A percentile compares a stretch with the other conserved stretches of the same genome.
Evolutionary conservation across 345 rosid species (phyloP).

Genomic region (Erodium maritimum): DNA sequence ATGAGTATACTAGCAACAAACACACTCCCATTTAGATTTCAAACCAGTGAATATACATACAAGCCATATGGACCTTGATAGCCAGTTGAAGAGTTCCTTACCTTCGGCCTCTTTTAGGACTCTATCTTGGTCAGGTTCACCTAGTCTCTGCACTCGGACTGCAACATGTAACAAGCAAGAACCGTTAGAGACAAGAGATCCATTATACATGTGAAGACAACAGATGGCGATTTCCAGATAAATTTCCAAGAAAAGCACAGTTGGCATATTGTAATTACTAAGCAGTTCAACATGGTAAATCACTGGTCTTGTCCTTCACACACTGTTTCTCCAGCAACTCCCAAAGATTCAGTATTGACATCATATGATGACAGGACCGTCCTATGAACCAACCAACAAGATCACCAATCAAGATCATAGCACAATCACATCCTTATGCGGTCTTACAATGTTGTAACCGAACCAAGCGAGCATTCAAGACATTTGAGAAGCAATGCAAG

Average conservation of each 20-base stretch:
- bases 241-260: neutral
- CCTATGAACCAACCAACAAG: conserved; percentile 34
- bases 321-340: conserved; percentile 9
- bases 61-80: neutral
- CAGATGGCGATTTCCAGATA: neutral
- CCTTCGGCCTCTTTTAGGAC: neutral
- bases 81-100: neutral
- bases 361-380: conserved; percentile 36
- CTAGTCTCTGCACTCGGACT: neutral
- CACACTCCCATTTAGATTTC: neutral
- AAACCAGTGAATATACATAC: neutral
- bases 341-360: conserved; percentile 22
- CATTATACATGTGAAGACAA: neutral
- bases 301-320: conserved; percentile 22
- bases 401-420: conserved; percentile 13
- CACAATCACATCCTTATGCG: neutral
- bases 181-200: neutral
- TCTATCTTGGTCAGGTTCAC: neutral
- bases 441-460: neutral
- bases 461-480: neutral
- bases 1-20: too few relatives aligned
- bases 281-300: conserved; percentile 25
- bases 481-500: neutral
- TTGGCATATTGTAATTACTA: conserved; percentile 11
- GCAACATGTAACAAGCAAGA: neutral